phyloP scores from a whole-genome alignment of 2,329 filamentous ascomycete species.

The Verticillium albo-atrum region DNA sequence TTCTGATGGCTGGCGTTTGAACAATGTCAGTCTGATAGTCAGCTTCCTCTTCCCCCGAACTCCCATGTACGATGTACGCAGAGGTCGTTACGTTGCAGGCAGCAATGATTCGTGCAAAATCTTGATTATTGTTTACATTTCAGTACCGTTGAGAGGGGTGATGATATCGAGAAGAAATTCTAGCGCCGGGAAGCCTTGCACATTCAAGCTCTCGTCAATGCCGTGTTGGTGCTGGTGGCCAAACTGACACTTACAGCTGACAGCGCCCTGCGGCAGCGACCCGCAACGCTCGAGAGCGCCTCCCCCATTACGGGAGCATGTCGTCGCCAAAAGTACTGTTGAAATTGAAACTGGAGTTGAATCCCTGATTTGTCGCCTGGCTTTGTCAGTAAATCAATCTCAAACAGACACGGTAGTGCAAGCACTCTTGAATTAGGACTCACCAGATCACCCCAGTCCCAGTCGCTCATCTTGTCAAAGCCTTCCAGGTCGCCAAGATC shows the following conservation, averaged over 20 bases:
- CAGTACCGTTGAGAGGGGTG: neutral
- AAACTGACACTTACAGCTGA: neutral
- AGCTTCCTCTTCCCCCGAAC: neutral
- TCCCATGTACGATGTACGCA: too few species aligned
- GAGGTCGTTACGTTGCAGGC: too few species aligned
- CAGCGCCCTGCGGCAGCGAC: neutral
- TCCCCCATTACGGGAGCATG: neutral
- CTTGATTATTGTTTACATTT: neutral
- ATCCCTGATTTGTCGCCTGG: slow-evolving; percentile 2
- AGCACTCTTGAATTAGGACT: slow-evolving; percentile 11
- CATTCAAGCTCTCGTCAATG: neutral
- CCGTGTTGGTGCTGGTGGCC: neutral
- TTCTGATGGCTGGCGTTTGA: too few species aligned
- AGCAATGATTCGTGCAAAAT: neutral
- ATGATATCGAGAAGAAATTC: neutral
- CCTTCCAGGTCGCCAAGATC: slow-evolving; percentile 8
- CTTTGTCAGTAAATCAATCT: slow-evolving; percentile 17
- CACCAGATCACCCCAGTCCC: slow-evolving; percentile 25
- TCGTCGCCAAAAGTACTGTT: neutral
- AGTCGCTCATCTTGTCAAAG: slow-evolving; percentile 18
- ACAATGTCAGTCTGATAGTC: neutral
- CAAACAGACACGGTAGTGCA: slow-evolving; percentile 11
- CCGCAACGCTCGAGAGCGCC: neutral
- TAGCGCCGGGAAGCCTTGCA: too few species aligned
- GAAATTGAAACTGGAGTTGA: slow-evolving; percentile 2